phyloP scores from a whole-genome alignment of 2,329 filamentous ascomycete species.

The Fusarium goolgardi region DNA sequence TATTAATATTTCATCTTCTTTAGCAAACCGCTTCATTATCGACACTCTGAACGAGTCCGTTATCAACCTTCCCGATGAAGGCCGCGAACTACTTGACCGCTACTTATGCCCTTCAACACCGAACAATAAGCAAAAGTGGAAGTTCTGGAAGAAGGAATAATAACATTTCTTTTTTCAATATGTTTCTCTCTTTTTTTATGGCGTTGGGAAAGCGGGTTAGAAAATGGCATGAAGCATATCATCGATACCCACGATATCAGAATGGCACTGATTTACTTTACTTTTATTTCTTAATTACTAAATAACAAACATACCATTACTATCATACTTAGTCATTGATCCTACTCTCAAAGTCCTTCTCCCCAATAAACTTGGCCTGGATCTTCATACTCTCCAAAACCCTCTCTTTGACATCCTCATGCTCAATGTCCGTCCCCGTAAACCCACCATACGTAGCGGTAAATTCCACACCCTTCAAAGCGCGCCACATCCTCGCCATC shows the following conservation, averaged over 20 bases:
- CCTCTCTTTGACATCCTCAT: slow-evolving; percentile 67
- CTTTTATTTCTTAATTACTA: slow-evolving; percentile 3
- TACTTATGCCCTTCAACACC: slow-evolving; percentile 40
- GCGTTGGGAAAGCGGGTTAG: slow-evolving; percentile 1
- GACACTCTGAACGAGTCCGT: slow-evolving; percentile 55
- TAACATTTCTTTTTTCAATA: neutral
- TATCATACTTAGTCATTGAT: neutral
- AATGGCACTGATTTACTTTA: slow-evolving; percentile 27
- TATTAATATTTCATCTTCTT: neutral
- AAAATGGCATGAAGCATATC: slow-evolving; percentile 10
- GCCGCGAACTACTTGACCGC: slow-evolving; percentile 52
- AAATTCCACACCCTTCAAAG: slow-evolving; percentile 71
- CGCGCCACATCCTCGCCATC: slow-evolving; percentile 76
- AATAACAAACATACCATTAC: neutral
- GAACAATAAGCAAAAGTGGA: slow-evolving; percentile 43
- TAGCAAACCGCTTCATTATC: slow-evolving; percentile 56
- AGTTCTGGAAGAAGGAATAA: slow-evolving; percentile 48
- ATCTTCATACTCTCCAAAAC: slow-evolving; percentile 83
- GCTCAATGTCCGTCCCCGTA: slow-evolving; percentile 69
- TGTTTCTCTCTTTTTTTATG: neutral
- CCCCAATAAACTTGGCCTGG: slow-evolving; percentile 65
- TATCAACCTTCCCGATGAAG: slow-evolving; percentile 53
- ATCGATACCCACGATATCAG: slow-evolving; percentile 39
- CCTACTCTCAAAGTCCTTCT: slow-evolving; percentile 53
- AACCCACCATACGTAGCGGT: slow-evolving; percentile 76